Evolutionary conservation across 768 basidiomycete genomes (phyloP).

Genomic region (Pulveroboletus frians): DNA sequence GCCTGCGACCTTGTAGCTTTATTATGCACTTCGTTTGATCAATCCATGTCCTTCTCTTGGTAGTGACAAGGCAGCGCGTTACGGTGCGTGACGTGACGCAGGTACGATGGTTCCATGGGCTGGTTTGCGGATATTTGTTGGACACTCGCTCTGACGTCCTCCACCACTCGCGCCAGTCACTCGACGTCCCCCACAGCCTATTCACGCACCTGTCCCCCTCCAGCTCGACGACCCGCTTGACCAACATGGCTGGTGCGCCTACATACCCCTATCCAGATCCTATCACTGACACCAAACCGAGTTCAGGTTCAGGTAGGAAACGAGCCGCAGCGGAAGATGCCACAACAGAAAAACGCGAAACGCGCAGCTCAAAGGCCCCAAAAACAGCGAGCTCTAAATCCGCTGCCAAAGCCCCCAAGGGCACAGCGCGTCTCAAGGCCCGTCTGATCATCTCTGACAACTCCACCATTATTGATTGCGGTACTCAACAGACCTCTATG

Average conservation of each 20-base stretch:
- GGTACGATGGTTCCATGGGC: constrained; percentile 2
- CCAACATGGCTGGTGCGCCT: constrained; percentile 29
- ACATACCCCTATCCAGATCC: constrained; percentile 10
- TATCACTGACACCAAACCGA: not conserved
- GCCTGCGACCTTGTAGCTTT: constrained; percentile 26
- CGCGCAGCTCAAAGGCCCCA: constrained; percentile 47
- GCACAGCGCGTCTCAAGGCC: constrained; percentile 45
- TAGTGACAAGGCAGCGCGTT: constrained; percentile 13
- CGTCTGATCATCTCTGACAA: constrained; percentile 4
- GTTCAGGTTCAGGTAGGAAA: constrained; percentile 39
- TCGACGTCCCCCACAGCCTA: not conserved
- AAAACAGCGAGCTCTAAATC: constrained; percentile 38
- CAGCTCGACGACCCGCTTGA: not conserved
- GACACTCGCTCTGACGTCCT: constrained; percentile 20
- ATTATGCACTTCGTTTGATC: constrained; percentile 23
- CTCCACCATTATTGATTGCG: not conserved
- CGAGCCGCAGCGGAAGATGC: constrained; percentile 38
- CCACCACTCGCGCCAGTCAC: not conserved
- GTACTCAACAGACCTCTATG: constrained; percentile 37
- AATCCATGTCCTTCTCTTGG: constrained; percentile 10
- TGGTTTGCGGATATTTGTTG: constrained; percentile 25
- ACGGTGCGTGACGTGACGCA: constrained; percentile 32
- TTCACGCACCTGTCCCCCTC: not conserved
- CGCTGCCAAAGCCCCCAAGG: constrained; percentile 33
- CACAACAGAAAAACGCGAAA: constrained; percentile 28